phyloP scores from a whole-genome alignment of 805 yeast genomes.

The Kregervanrija pseudodelftensis region DNA sequence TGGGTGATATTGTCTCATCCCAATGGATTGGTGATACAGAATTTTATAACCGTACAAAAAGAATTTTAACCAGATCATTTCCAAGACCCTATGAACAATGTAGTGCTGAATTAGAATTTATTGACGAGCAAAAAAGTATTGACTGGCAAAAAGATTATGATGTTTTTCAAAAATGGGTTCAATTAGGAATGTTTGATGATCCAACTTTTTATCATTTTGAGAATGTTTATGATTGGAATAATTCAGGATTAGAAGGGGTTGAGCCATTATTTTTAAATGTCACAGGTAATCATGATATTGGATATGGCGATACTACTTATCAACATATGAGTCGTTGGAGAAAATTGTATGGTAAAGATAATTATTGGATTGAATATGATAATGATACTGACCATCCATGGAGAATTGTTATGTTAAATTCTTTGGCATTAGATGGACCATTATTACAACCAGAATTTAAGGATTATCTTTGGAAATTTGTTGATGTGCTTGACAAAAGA shows the following conservation, averaged over 20 bases:
- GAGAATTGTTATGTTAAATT: constrained; percentile 83
- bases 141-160: constrained; percentile 46
- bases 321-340: constrained; percentile 82
- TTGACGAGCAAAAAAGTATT: constrained; percentile 42
- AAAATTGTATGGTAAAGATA: constrained; percentile 73
- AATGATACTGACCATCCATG: constrained; percentile 61
- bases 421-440: constrained; percentile 85
- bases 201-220: constrained; percentile 39
- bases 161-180: constrained; percentile 23
- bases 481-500: constrained; percentile 48
- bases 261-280: constrained; percentile 73
- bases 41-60: constrained; percentile 67
- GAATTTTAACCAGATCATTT: constrained; percentile 67
- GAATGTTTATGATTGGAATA: constrained; percentile 64
- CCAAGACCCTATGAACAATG: constrained; percentile 49
- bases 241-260: constrained; percentile 26
- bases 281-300: constrained; percentile 94
- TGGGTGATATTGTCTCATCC: constrained; percentile 89
- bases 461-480: constrained; percentile 64
- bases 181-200: constrained; percentile 25
- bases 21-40: constrained; percentile 94
- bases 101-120: constrained; percentile 39
- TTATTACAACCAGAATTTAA: constrained; percentile 68
- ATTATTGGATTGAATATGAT: constrained; percentile 70
- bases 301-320: constrained; percentile 92